phyloP scores from a whole-genome alignment of 345 rosid species.

The Hypericum androsaemum region DNA sequence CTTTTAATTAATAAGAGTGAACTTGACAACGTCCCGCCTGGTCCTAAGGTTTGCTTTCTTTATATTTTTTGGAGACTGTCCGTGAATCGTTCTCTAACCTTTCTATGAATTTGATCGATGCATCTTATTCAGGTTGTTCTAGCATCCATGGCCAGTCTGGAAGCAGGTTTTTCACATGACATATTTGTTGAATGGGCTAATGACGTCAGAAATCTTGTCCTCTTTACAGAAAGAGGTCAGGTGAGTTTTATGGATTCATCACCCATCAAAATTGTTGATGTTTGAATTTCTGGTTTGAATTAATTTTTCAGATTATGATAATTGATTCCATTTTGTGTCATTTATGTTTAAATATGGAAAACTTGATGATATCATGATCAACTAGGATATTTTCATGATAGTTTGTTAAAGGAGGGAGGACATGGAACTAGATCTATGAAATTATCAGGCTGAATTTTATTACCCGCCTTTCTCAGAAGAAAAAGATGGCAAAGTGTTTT shows the following conservation, averaged over 20 bases:
- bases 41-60: slow-evolving; percentile 67
- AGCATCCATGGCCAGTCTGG: slow-evolving; percentile 96
- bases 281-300: background rate
- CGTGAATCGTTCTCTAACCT: background rate
- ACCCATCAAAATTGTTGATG: background rate
- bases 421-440: no score
- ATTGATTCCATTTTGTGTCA: no score
- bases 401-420: no score
- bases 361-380: no score
- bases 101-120: slow-evolving; percentile 12
- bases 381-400: no score
- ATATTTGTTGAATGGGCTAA: slow-evolving; percentile 94
- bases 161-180: slow-evolving; percentile 94
- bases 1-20: slow-evolving; percentile 81
- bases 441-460: no score
- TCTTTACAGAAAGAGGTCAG: slow-evolving; percentile 97
- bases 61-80: background rate
- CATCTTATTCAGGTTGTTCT: slow-evolving; percentile 59
- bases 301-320: background rate
- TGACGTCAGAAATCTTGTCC: slow-evolving; percentile 73
- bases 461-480: no score
- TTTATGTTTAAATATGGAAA: no score
- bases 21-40: slow-evolving; percentile 75
- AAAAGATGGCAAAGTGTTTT: no score
- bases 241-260: slow-evolving; percentile 21